Percentiles rank a stretch among this genome's conserved stretches.
phyloP scores from a whole-genome alignment of 345 rosid species.

The Acer negundo region DNA sequence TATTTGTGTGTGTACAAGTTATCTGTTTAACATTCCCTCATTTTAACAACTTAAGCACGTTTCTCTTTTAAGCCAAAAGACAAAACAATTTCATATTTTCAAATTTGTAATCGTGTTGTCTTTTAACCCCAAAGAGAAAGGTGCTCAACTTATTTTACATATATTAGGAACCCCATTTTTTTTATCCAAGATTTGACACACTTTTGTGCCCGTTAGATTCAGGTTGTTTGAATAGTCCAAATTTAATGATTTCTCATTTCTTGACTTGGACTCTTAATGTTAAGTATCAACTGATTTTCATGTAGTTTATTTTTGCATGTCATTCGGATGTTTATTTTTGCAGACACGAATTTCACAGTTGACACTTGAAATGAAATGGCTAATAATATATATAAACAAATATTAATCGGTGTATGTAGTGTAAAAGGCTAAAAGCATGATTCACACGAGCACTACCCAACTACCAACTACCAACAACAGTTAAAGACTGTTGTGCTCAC shows the following conservation, averaged over 20 bases:
- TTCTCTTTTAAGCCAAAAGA: not conserved
- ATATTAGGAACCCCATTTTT: too few species aligned
- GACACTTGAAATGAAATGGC: not conserved
- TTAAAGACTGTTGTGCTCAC: not conserved
- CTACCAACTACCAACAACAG: not conserved
- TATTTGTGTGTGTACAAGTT: not conserved
- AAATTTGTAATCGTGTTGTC: too few species aligned
- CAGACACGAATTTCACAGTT: not conserved
- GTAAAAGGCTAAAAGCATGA: not conserved
- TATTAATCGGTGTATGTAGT: not conserved
- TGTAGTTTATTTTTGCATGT: too few species aligned
- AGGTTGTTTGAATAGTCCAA: too few species aligned
- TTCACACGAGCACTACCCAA: too few species aligned
- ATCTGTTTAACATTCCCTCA: not conserved
- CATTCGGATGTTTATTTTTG: not conserved
- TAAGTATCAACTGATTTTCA: too few species aligned
- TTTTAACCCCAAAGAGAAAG: too few species aligned
- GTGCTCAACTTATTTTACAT: too few species aligned
- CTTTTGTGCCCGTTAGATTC: too few species aligned
- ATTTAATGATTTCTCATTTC: not conserved
- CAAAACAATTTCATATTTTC: not conserved
- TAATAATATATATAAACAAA: not conserved
- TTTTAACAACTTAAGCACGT: too few species aligned
- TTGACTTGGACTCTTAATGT: too few species aligned
- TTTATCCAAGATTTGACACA: too few species aligned